Conservation (phyloP, 2,329 filamentous ascomycete genomes). For the Cladosporium austrohemisphaericum region DNA sequence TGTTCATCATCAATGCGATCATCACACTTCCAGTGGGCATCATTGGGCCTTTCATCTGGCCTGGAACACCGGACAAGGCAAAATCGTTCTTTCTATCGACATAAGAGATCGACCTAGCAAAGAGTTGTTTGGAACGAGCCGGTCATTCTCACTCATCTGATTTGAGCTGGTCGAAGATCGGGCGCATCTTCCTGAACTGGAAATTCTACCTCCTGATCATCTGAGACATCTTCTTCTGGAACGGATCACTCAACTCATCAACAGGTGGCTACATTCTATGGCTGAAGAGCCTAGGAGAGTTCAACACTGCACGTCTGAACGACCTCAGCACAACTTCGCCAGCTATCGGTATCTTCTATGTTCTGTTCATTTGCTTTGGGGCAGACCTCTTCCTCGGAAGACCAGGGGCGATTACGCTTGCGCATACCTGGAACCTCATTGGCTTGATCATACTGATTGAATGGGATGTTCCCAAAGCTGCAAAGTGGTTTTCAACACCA, state of each 20-base stretch:
- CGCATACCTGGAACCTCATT: conserved; percentile 50
- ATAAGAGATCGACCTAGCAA: conserved; percentile 20
- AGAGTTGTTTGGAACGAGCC: conserved; percentile 45
- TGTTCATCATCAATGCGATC: conserved; percentile 48
- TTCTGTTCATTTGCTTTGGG: conserved; percentile 51
- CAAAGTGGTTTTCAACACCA: conserved; percentile 54
- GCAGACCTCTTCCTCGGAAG: conserved; percentile 53
- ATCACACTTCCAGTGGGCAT: conserved; percentile 53
- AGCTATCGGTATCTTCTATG: conserved; percentile 56
- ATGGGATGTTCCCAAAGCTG: conserved; percentile 55
- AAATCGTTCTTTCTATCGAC: conserved; percentile 42
- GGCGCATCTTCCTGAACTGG: conserved; percentile 39
- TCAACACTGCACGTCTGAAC: conserved; percentile 46
- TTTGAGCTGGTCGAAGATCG: conserved; percentile 31
- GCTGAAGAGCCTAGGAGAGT: conserved; percentile 54
- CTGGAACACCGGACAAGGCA: conserved; percentile 50
- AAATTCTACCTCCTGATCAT: conserved; percentile 52
- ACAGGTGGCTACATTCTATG: conserved; percentile 54
- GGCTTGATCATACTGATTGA: conserved; percentile 53
- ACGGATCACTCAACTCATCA: conserved; percentile 45
- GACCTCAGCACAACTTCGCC: conserved; percentile 52
- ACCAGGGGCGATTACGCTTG: conserved; percentile 53
- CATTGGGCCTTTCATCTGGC: conserved; percentile 47
- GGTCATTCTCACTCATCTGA: conserved; percentile 21
- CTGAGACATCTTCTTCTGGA: conserved; percentile 57